Conservation (phyloP, 306 rosid species). For the Benincasa hispida region DNA sequence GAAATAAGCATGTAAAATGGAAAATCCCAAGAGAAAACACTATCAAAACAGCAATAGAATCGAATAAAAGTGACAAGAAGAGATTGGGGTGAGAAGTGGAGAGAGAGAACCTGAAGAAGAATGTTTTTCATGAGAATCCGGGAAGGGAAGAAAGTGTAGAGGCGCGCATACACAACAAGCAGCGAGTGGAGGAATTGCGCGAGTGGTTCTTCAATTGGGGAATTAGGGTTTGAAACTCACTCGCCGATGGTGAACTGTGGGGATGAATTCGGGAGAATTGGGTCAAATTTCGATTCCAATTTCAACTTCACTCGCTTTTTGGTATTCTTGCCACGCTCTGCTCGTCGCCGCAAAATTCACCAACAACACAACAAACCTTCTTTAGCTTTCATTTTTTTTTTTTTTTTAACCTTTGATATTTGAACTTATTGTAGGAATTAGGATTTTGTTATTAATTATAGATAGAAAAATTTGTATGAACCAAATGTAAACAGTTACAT, state of each 20-base stretch:
- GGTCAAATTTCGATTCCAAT: neutral
- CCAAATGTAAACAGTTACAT: no score
- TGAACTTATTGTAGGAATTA: no score
- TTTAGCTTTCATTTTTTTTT: no score
- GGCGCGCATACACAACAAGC: neutral
- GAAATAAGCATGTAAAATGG: neutral
- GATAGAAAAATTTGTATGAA: no score
- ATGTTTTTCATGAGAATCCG: constrained; percentile 7
- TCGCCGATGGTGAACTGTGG: constrained; percentile 4
- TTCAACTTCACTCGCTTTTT: constrained; percentile 9
- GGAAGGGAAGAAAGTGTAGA: neutral
- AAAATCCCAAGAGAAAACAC: neutral
- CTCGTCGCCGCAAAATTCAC: neutral
- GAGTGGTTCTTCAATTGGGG: constrained; percentile 21
- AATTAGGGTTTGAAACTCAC: constrained; percentile 16
- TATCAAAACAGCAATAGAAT: neutral
- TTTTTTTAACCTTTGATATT: no score
- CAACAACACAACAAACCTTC: no score
- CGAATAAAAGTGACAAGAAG: neutral
- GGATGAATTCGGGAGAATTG: neutral
- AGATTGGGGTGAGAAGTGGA: neutral
- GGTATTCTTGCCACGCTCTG: neutral
- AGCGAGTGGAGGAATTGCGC: constrained; percentile 26
- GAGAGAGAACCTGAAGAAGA: constrained; percentile 18
- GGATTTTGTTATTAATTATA: no score